phyloP scores from a whole-genome alignment of 345 rosid species.

The Rhodamnia argentea region DNA sequence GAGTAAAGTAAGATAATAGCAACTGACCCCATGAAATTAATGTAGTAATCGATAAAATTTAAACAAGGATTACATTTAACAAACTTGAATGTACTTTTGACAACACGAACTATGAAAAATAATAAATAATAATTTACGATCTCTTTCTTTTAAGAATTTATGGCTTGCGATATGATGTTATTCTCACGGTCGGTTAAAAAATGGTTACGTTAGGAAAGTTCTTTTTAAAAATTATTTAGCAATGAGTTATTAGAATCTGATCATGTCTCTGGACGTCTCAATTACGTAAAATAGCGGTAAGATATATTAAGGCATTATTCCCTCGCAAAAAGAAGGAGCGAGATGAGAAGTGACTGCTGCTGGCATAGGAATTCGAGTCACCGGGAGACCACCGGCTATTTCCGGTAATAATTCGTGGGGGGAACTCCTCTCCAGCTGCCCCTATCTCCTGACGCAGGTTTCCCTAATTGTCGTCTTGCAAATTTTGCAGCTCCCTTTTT shows the following conservation, averaged over 20 bases:
- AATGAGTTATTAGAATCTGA: background rate
- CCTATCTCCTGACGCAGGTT: background rate
- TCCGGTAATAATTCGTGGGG: slow-evolving; percentile 44
- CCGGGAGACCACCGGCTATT: slow-evolving; percentile 44
- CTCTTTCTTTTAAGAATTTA: too few species aligned
- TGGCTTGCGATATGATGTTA: too few species aligned
- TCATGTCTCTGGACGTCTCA: background rate
- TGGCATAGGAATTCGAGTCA: slow-evolving; percentile 23
- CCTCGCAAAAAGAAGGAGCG: background rate
- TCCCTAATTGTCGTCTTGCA: slow-evolving; percentile 4
- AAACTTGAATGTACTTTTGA: background rate
- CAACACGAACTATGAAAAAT: too few species aligned
- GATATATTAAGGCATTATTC: background rate
- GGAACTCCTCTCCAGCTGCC: background rate
- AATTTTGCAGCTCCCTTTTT: background rate
- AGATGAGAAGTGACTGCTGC: background rate
- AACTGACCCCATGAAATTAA: background rate
- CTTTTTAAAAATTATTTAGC: too few species aligned
- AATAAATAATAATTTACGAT: too few species aligned
- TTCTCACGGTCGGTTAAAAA: too few species aligned
- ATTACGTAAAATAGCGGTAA: background rate
- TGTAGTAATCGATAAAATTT: background rate
- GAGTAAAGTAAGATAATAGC: background rate
- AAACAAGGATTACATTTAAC: background rate
- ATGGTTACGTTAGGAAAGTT: too few species aligned